Evolutionary conservation across 495 filamentous ascomycete species (phyloP), one percentile per base, ranked within the genome.

Genomic region (Haplographium delicatum): DNA sequence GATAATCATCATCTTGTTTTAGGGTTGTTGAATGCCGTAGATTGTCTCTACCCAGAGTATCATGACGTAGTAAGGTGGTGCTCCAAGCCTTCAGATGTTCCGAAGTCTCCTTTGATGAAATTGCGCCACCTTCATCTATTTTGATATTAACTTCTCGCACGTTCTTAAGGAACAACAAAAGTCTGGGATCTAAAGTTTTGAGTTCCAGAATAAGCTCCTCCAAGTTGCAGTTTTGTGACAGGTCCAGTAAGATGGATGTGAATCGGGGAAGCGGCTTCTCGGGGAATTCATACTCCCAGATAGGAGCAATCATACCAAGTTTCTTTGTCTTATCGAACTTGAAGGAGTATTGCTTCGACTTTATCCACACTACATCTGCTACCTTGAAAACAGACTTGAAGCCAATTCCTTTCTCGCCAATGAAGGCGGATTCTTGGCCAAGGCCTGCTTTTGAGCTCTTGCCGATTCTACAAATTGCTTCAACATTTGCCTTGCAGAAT

Each of bases 381-480:
- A 65, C 64, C 28, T 64, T 68, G 57, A 74, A 75, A 0, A 74
- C 67, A 2, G 69, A 70, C 47, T 74, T 74, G 56, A 74, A 75
- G 0, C 72, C 71, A 38, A 73, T 71, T 7, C 69, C 70, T 43
- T 75, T 75, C 39, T 71, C 72, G 4, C 72, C 72, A 45, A 67
- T 67, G 45, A 66, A 69, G 1, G 56, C 58, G 11, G 5, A 24
- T 15, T 27, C 5, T 18, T 19, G 16, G 5, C 11, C 27, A 16
- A 18, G 47, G 0, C 50, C 30, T 33, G 16, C 4, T 22, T 72
- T 73, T 13, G 67, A 64, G 56, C 69, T 71, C n/a, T 63, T 11
- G 7, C 64, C 58, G 37, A 69, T 59, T 9, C 28, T 28, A 46
- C 66, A 68, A 11, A 73, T 64, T n/a, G 69, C 69, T 5, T 58